Evolutionary conservation across 176 grass and related monocot species (phyloP).

Genomic region (Triticum timopheevii): DNA sequence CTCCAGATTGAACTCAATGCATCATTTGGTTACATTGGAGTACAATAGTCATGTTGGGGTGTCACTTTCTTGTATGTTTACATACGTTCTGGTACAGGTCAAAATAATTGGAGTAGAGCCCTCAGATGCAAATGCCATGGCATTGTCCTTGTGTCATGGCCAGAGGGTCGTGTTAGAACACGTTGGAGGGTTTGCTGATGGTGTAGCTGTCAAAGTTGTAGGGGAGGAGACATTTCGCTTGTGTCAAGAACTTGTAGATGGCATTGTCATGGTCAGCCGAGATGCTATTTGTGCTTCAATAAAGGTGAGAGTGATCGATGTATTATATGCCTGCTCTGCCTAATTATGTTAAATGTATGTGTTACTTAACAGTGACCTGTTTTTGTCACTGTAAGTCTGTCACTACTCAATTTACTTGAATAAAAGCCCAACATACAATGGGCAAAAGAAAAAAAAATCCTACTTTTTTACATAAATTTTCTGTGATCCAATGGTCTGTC

Average conservation of each 20-base stretch:
- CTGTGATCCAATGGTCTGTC: background rate
- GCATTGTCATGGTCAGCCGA: conserved; percentile 85
- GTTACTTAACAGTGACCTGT: background rate
- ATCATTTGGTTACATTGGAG: background rate
- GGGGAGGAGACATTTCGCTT: conserved; percentile 91
- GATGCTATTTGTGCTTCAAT: conserved; percentile 99
- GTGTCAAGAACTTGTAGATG: conserved; percentile 92
- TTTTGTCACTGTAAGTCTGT: background rate
- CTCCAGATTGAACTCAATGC: background rate
- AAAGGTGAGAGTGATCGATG: conserved; percentile 55
- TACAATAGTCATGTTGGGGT: background rate
- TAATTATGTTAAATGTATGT: background rate
- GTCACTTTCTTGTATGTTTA: conserved; percentile 13
- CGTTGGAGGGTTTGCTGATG: conserved; percentile 96
- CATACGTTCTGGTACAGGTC: conserved; percentile 50
- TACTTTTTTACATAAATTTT: conserved; percentile 16
- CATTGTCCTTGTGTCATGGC: conserved; percentile 83
- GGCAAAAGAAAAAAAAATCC: background rate
- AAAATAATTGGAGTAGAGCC: conserved; percentile 99
- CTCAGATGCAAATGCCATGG: conserved; percentile 99
- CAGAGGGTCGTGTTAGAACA: conserved; percentile 88
- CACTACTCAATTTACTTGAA: background rate
- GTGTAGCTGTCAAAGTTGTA: conserved; percentile 97
- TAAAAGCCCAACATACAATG: background rate
- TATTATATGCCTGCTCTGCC: background rate